Evolutionary conservation across 306 rosid genomes (phyloP).

Genomic region (Prunus dulcis): DNA sequence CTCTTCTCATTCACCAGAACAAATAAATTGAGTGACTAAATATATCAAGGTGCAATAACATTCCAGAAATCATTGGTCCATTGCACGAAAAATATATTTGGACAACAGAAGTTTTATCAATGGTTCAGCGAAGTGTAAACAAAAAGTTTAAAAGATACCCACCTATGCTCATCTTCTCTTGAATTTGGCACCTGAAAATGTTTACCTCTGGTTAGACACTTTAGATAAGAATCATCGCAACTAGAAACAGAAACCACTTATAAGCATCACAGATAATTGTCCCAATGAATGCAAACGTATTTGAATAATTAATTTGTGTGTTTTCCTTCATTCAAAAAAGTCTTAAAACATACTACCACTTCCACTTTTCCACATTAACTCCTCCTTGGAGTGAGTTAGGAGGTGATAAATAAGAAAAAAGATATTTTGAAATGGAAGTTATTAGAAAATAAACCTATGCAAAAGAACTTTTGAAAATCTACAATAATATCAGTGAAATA

Average conservation of each 20-base stretch:
- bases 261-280: background rate
- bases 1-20: background rate
- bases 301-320: background rate
- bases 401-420: background rate
- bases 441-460: background rate
- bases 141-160: slow-evolving; percentile 30
- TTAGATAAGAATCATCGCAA: slow-evolving; percentile 27
- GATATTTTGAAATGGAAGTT: background rate
- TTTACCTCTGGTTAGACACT: slow-evolving; percentile 26
- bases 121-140: slow-evolving; percentile 6
- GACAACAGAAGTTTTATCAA: background rate
- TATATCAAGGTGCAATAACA: background rate
- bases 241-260: background rate
- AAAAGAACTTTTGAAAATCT: background rate
- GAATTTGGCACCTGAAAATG: slow-evolving; percentile 51
- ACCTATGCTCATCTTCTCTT: slow-evolving; percentile 55
- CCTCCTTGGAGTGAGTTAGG: background rate
- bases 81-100: background rate
- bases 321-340: background rate
- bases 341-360: background rate
- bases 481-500: background rate
- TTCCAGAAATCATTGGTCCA: background rate
- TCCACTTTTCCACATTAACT: slow-evolving; percentile 1
- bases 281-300: slow-evolving; percentile 1
- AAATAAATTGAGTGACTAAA: background rate